phyloP scores from a whole-genome alignment of 2,329 filamentous ascomycete species.

The Pyrenophora graminea region DNA sequence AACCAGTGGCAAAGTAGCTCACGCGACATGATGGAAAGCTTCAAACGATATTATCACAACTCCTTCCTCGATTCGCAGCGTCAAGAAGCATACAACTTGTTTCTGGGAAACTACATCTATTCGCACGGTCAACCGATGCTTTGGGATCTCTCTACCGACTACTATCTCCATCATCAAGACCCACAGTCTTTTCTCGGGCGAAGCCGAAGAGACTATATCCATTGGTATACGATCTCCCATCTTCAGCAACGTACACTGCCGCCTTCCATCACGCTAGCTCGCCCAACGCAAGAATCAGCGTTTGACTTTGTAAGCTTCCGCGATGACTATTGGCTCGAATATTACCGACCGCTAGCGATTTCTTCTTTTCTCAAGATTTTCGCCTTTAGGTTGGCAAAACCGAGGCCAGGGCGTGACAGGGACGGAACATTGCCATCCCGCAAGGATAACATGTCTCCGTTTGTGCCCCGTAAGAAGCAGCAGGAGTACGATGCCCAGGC shows the following conservation, averaged over 20 bases:
- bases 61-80: conserved; percentile 97
- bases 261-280: conserved; percentile 51
- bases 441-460: conserved; percentile 84
- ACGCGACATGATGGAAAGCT: conserved; percentile 97
- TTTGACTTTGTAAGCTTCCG: conserved; percentile 60
- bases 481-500: conserved; percentile 54
- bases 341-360: conserved; percentile 85
- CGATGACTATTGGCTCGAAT: conserved; percentile 97
- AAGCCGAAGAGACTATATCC: conserved; percentile 72
- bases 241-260: conserved; percentile 68
- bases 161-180: conserved; percentile 90
- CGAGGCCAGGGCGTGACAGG: conserved; percentile 79
- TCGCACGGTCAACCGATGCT: conserved; percentile 87
- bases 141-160: conserved; percentile 94
- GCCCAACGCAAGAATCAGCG: conserved; percentile 16
- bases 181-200: conserved; percentile 73
- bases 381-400: conserved; percentile 80
- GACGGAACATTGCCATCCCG: conserved; percentile 73
- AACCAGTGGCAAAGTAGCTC: conserved; percentile 99
- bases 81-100: conserved; percentile 97
- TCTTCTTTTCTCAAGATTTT: conserved; percentile 94
- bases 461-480: conserved; percentile 67
- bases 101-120: conserved; percentile 94
- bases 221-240: conserved; percentile 81
- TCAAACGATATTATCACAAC: conserved; percentile 99